These are phyloP conservation scores for Hysterium pulicare DNA, from an alignment of 2,329 filamentous ascomycete species.

Conservation along the genomic window DNA sequence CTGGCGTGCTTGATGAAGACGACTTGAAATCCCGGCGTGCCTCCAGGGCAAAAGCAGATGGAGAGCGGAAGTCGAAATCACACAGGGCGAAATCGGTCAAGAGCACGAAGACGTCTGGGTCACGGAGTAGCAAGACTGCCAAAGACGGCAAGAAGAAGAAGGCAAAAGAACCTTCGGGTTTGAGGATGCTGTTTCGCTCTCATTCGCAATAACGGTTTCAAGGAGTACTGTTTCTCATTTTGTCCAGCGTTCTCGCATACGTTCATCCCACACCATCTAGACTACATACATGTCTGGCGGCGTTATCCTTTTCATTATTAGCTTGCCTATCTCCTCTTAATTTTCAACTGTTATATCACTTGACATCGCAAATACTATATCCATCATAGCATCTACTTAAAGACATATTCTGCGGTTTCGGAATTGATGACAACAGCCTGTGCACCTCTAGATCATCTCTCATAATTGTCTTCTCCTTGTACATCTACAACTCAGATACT, in stretches of 20 bases:
- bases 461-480: no score
- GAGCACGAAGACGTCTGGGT: constrained; percentile 18
- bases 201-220: constrained; percentile 12
- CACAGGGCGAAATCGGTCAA: constrained; percentile 12
- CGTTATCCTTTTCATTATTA: neutral
- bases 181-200: constrained; percentile 42
- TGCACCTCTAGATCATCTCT: no score
- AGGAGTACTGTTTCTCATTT: no score
- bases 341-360: neutral
- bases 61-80: constrained; percentile 2
- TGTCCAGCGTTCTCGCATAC: neutral
- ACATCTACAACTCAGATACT: no score
- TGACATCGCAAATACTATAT: neutral
- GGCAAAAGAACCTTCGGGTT: constrained; percentile 42
- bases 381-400: neutral
- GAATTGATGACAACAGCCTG: no score
- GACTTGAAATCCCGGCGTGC: constrained; percentile 42
- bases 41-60: constrained; percentile 10
- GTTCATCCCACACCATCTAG: neutral
- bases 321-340: neutral
- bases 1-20: constrained; percentile 46
- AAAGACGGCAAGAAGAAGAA: constrained; percentile 31
- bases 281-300: neutral
- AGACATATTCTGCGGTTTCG: no score
- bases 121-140: constrained; percentile 17